Conservation (phyloP, 768 basidiomycete species). For the Brasilioporus rufonigricans region DNA sequence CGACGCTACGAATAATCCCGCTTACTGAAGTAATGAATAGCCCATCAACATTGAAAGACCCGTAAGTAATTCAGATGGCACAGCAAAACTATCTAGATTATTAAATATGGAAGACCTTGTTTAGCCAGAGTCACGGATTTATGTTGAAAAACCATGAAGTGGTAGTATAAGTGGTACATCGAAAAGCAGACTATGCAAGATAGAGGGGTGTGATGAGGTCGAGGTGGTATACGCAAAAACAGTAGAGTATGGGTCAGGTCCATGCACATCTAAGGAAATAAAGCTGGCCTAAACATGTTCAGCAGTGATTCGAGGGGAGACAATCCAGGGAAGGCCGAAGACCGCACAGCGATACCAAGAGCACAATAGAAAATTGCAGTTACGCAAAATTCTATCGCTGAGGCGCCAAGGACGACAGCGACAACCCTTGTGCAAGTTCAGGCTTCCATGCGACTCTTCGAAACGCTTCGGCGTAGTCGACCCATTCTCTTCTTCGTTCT, state of each 20-base stretch:
- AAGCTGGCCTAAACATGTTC: constrained; percentile 17
- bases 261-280: constrained; percentile 22
- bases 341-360: constrained; percentile 12
- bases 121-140: constrained; percentile 25
- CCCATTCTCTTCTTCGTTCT: constrained; percentile 84
- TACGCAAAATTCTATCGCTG: constrained; percentile 38
- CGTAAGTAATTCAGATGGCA: constrained; percentile 18
- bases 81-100: constrained; percentile 24
- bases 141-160: constrained; percentile 22
- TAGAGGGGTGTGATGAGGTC: constrained; percentile 14
- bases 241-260: constrained; percentile 29
- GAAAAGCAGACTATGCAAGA: constrained; percentile 30
- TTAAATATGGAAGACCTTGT: constrained; percentile 19
- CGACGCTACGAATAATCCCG: constrained; percentile 13
- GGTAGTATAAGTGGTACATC: constrained; percentile 30
- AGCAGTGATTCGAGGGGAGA: constrained; percentile 10
- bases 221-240: constrained; percentile 31
- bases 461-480: constrained; percentile 80
- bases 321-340: constrained; percentile 7
- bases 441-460: constrained; percentile 77
- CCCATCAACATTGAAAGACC: constrained; percentile 1
- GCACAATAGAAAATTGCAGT: constrained; percentile 2
- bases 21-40: constrained; percentile 19
- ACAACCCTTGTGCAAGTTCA: constrained; percentile 77
- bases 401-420: constrained; percentile 67